phyloP scores from a whole-genome alignment of 495 filamentous ascomycete genomes.

The Annulohypoxylon maeteangense region DNA sequence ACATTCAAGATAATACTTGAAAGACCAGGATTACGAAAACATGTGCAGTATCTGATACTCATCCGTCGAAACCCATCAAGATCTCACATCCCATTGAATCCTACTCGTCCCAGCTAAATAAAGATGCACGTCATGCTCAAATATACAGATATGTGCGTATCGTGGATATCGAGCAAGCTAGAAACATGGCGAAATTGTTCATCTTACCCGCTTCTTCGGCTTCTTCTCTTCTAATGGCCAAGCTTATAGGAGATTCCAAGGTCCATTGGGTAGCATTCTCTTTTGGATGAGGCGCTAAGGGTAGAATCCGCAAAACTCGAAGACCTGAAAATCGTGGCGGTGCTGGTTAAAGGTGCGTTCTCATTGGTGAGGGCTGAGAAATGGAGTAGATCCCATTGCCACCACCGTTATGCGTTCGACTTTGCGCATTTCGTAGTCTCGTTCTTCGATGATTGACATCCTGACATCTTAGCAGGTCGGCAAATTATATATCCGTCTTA shows the following conservation, averaged over 20 bases:
- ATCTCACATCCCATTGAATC: background rate
- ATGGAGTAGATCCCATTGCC: slow-evolving; percentile 13
- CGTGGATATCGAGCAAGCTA: background rate
- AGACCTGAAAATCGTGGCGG: slow-evolving; percentile 24
- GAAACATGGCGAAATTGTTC: slow-evolving; percentile 5
- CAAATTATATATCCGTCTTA: background rate
- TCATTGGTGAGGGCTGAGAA: slow-evolving; percentile 9
- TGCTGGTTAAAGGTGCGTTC: background rate
- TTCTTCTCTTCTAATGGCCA: slow-evolving; percentile 10
- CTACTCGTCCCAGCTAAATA: background rate
- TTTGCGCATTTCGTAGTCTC: background rate
- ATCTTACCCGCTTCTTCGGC: slow-evolving; percentile 3
- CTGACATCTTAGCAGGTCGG: background rate
- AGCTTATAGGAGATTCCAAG: background rate
- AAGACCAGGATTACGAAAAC: background rate
- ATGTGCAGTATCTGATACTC: background rate
- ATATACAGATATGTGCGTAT: background rate
- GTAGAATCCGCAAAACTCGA: background rate
- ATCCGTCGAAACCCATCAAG: background rate
- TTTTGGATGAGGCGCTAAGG: background rate
- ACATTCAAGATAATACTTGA: too few relatives aligned
- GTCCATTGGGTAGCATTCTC: slow-evolving; percentile 10
- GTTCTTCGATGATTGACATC: background rate
- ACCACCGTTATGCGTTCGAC: slow-evolving; percentile 3
- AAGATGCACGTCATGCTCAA: slow-evolving; percentile 24